Percentiles rank a stretch among this genome's conserved stretches.
phyloP scores from a whole-genome alignment of 345 rosid genomes.

The Geranium rotundifolium region DNA sequence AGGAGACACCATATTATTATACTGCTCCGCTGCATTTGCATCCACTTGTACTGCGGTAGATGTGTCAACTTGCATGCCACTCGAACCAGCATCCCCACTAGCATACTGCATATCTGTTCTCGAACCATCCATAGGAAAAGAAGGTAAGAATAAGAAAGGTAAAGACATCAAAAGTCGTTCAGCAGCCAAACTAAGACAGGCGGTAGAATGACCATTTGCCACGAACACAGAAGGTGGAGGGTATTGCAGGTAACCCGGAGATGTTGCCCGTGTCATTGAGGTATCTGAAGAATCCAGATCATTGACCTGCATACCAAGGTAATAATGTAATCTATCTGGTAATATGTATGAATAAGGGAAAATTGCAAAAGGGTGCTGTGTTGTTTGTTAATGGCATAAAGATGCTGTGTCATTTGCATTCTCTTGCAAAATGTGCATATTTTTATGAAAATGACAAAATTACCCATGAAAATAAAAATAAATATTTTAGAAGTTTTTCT shows the following conservation, averaged over 20 bases:
- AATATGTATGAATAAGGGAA: not conserved
- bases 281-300: slow-evolving; percentile 72
- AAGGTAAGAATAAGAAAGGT: slow-evolving; percentile 40
- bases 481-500: too few relatives aligned
- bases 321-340: slow-evolving; percentile 14
- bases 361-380: too few relatives aligned
- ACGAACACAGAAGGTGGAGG: slow-evolving; percentile 55
- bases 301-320: slow-evolving; percentile 51
- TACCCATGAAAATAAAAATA: too few relatives aligned
- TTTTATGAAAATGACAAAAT: too few relatives aligned
- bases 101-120: slow-evolving; percentile 31
- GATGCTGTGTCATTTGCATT: too few relatives aligned
- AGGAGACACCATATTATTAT: slow-evolving; percentile 31
- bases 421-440: too few relatives aligned
- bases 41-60: slow-evolving; percentile 39
- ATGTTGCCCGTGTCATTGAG: slow-evolving; percentile 49
- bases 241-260: slow-evolving; percentile 51
- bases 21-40: slow-evolving; percentile 39
- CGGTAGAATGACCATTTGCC: slow-evolving; percentile 41
- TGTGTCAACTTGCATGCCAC: slow-evolving; percentile 30
- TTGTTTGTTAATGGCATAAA: too few relatives aligned
- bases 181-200: slow-evolving; percentile 31
- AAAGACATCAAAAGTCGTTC: slow-evolving; percentile 44
- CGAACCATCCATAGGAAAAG: slow-evolving; percentile 33
- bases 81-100: slow-evolving; percentile 28